Evolutionary conservation across 2,329 filamentous ascomycete genomes (phyloP).

Genomic region (Neopestalotiopsis sp.): DNA sequence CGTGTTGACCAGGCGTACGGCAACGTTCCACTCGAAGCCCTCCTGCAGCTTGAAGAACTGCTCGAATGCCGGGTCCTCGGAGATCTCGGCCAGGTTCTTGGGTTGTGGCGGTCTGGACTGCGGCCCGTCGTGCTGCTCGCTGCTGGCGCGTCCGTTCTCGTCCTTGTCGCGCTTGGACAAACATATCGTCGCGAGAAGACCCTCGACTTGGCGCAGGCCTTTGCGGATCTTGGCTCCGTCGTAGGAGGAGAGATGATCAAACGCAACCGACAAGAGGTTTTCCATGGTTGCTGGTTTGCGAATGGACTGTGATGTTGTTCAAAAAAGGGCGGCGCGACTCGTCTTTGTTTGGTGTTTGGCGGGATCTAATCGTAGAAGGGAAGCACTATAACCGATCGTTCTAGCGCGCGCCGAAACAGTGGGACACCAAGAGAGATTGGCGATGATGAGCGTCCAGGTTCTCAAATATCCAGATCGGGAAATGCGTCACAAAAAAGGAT

Average conservation of each 20-base stretch:
- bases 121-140: conserved; percentile 40
- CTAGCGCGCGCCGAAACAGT: neutral
- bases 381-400: neutral
- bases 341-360: neutral
- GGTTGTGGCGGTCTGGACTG: conserved; percentile 45
- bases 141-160: conserved; percentile 26
- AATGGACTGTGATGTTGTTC: conserved; percentile 15
- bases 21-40: conserved; percentile 97
- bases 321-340: conserved; percentile 20
- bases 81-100: conserved; percentile 73
- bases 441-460: neutral
- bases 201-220: conserved; percentile 91
- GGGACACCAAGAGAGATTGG: neutral
- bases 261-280: conserved; percentile 86
- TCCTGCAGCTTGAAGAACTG: conserved; percentile 98
- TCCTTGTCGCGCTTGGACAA: conserved; percentile 57
- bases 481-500: neutral
- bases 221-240: conserved; percentile 90
- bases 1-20: conserved; percentile 82
- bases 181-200: conserved; percentile 92
- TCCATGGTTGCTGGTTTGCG: conserved; percentile 70
- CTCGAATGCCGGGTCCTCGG: conserved; percentile 85
- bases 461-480: neutral
- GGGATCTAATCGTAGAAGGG: neutral
- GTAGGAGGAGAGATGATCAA: conserved; percentile 95